Evolutionary conservation across 2,329 filamentous ascomycete genomes (phyloP).

Genomic region (Ramichloridium luteum): DNA sequence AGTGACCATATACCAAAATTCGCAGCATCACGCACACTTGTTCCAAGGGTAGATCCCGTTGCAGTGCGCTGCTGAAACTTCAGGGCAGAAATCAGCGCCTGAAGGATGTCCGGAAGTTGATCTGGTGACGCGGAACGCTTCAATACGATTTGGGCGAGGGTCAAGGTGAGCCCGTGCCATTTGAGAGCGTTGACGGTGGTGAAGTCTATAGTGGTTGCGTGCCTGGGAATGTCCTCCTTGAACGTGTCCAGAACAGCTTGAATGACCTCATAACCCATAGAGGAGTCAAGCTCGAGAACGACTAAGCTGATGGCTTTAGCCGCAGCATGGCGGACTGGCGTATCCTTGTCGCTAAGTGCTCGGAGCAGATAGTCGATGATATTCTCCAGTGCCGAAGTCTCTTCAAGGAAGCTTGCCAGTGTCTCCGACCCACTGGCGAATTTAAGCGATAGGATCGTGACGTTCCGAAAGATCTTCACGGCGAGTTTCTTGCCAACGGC

Average conservation of each 20-base stretch:
- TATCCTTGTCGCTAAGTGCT: constrained; percentile 72
- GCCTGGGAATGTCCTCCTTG: constrained; percentile 48
- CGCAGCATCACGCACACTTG: constrained; percentile 86
- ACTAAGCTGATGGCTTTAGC: constrained; percentile 88
- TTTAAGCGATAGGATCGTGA: constrained; percentile 53
- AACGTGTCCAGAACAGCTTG: constrained; percentile 66
- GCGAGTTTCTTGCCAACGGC: constrained; percentile 70
- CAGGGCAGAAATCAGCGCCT: constrained; percentile 64
- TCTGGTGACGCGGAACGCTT: constrained; percentile 62
- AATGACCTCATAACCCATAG: constrained; percentile 77
- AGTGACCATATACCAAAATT: constrained; percentile 95
- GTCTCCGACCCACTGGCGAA: constrained; percentile 15
- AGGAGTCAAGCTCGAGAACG: constrained; percentile 62
- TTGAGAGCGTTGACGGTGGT: constrained; percentile 65
- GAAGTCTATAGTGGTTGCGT: constrained; percentile 42
- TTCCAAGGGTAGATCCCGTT: constrained; percentile 72
- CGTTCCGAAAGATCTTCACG: constrained; percentile 72
- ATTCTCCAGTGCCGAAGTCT: constrained; percentile 49
- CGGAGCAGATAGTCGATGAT: constrained; percentile 73
- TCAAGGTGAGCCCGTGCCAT: constrained; percentile 89
- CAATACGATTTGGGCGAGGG: constrained; percentile 76
- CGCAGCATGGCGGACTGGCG: constrained; percentile 76
- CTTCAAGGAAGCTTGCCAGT: constrained; percentile 23
- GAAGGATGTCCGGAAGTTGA: constrained; percentile 61
- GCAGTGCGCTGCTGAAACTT: constrained; percentile 80